Evolutionary conservation across 225 moss, liverwort and hornwort species (phyloP), one percentile per base, ranked within the genome.

Genomic region (Pseudisothecium myosuroides): DNA sequence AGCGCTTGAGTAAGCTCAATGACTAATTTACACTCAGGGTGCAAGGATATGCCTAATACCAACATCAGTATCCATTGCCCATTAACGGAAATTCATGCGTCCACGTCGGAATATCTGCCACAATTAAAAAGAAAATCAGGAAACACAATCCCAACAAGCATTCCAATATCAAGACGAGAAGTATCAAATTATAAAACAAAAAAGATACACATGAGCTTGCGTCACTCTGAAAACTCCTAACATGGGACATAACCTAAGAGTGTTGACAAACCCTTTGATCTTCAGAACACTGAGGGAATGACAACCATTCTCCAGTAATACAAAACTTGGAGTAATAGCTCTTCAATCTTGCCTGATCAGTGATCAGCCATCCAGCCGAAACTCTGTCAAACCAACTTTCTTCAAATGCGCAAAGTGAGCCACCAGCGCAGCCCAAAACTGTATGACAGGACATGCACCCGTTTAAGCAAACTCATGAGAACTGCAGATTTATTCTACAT

Each of bases 371-470:
- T 95, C 95, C 21, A 95, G 87, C 32, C 94, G 91, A 86, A 95
- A 92, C 80, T 95, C 95, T 47, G 92, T 91, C 92, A 95, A 73
- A 55, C 95, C 95, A 56, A 95, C 95, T 87, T 91, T 95, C 87
- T 94, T 93, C 90, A 95, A 85, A 83, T 95, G 91, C 50, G 88
- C 87, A 54, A 95, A 95, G 90, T 95, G 95, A 32, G 95, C 95
- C 84, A 14, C 88, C 63, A 95, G 89, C 27, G 95, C 95, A 65
- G 92, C 83, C 93, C 92, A 91, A 75, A 95, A 95, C 95, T 95
- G 92, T 75, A 41, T 67, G 39, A 34, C 34, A 90, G 23, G 39
- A 87, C 60, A 87, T 9, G 59, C 89, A 80, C 43, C 41, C 36
- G 13, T 81, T 43, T 76, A 56, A 85, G 68, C 85, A 55, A 74